Evolutionary conservation across 1,284 basidiomycete species (phyloP).

Genomic region (Tilletia caries): DNA sequence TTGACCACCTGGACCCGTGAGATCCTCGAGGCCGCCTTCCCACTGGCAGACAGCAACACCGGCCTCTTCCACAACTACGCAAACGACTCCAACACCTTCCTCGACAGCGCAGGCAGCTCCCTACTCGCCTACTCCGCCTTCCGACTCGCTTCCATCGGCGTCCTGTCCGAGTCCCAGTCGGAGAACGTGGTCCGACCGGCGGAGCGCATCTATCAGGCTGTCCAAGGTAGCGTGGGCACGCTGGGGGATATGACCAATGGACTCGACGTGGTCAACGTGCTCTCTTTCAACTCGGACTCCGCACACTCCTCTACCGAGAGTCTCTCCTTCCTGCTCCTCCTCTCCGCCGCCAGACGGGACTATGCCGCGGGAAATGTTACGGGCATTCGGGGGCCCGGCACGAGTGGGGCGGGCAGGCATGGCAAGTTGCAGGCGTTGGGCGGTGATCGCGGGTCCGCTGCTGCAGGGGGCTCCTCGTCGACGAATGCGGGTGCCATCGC

Average conservation of each 20-base stretch:
- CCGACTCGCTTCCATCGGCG: constrained; percentile 40
- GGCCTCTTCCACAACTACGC: constrained; percentile 47
- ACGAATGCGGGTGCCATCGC: background rate
- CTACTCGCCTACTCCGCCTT: constrained; percentile 42
- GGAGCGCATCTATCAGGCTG: constrained; percentile 35
- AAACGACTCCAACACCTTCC: constrained; percentile 35
- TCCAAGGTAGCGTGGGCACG: constrained; percentile 29
- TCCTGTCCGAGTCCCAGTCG: constrained; percentile 20
- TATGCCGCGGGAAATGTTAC: constrained; percentile 26
- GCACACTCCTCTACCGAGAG: constrained; percentile 37
- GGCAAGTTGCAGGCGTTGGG: background rate
- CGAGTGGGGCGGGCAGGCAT: constrained; percentile 2
- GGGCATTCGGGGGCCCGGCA: constrained; percentile 19
- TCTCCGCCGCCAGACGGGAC: constrained; percentile 44
- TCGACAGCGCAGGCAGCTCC: constrained; percentile 41
- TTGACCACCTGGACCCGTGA: constrained; percentile 68
- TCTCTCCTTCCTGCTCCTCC: constrained; percentile 43
- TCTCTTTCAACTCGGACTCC: constrained; percentile 32
- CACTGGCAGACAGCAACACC: constrained; percentile 55
- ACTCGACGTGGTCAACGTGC: constrained; percentile 41
- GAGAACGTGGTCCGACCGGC: constrained; percentile 19
- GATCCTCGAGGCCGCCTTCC: constrained; percentile 70
- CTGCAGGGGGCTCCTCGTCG: background rate
- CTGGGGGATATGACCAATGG: constrained; percentile 30
- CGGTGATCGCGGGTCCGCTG: background rate